phyloP scores from a whole-genome alignment of 2,329 filamentous ascomycete species.

The Ceratocystis lukuohia region DNA sequence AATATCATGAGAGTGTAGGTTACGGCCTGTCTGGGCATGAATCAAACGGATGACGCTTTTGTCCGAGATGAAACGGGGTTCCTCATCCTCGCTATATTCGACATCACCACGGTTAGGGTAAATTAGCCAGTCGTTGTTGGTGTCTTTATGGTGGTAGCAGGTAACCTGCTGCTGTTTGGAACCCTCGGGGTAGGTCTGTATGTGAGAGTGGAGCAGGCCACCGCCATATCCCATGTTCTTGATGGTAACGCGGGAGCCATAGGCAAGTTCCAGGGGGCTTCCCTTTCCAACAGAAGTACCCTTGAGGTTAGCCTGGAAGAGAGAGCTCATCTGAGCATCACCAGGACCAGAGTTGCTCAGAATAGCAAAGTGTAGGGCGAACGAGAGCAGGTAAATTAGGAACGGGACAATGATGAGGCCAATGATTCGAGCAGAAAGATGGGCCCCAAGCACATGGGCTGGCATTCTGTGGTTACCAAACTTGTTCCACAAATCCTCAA shows the following conservation, averaged over 20 bases:
- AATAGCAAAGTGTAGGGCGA: conserved; percentile 87
- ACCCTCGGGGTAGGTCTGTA: conserved; percentile 90
- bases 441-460: conserved; percentile 61
- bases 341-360: conserved; percentile 88
- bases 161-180: conserved; percentile 93
- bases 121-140: conserved; percentile 99
- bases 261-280: conserved; percentile 81
- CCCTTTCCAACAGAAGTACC: conserved; percentile 90
- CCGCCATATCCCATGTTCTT: conserved; percentile 99
- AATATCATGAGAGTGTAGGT: conserved; percentile 88
- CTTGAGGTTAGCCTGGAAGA: conserved; percentile 93
- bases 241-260: conserved; percentile 78
- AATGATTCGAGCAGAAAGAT: conserved; percentile 65
- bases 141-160: conserved; percentile 98
- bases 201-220: conserved; percentile 87
- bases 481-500: conserved; percentile 95
- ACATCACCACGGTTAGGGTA: conserved; percentile 76
- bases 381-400: conserved; percentile 88
- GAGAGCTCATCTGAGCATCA: conserved; percentile 98
- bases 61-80: conserved; percentile 64
- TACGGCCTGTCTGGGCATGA: conserved; percentile 89
- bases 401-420: conserved; percentile 82
- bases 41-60: conserved; percentile 71
- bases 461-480: conserved; percentile 92
- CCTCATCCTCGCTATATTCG: conserved; percentile 58